phyloP scores from a whole-genome alignment of 106 monocot genomes.

The Amphibolis antarctica region DNA sequence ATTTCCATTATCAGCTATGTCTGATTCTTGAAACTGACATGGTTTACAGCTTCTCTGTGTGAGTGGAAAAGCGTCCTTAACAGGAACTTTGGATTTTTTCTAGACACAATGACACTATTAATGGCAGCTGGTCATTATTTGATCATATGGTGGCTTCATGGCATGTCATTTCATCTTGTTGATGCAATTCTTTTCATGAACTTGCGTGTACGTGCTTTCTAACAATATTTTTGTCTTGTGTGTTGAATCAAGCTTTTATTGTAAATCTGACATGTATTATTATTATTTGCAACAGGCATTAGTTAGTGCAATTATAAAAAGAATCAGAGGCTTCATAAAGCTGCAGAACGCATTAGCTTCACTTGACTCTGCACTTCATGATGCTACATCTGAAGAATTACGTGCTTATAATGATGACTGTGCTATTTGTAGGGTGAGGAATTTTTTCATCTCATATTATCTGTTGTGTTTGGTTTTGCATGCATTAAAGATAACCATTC shows the following conservation, averaged over 20 bases:
- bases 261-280: background rate
- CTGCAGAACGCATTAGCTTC: constrained; percentile 66
- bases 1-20: background rate
- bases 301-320: constrained; percentile 51
- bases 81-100: constrained; percentile 69
- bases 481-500: constrained; percentile 1
- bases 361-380: constrained; percentile 71
- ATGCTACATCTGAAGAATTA: constrained; percentile 85
- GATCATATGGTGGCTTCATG: constrained; percentile 85
- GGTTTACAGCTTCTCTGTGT: constrained; percentile 58
- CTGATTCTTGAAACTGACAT: background rate
- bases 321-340: constrained; percentile 61
- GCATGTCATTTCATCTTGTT: constrained; percentile 80
- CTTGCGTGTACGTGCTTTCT: constrained; percentile 48
- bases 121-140: constrained; percentile 84
- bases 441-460: background rate
- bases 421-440: constrained; percentile 88
- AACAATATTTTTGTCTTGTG: background rate
- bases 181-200: constrained; percentile 85
- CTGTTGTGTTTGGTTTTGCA: background rate
- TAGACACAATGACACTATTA: constrained; percentile 61
- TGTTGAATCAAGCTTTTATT: background rate
- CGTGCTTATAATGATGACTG: constrained; percentile 85
- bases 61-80: constrained; percentile 64
- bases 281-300: constrained; percentile 35